Evolutionary conservation across 2,329 filamentous ascomycete genomes (phyloP).

Genomic region (Penicillium sp.): DNA sequence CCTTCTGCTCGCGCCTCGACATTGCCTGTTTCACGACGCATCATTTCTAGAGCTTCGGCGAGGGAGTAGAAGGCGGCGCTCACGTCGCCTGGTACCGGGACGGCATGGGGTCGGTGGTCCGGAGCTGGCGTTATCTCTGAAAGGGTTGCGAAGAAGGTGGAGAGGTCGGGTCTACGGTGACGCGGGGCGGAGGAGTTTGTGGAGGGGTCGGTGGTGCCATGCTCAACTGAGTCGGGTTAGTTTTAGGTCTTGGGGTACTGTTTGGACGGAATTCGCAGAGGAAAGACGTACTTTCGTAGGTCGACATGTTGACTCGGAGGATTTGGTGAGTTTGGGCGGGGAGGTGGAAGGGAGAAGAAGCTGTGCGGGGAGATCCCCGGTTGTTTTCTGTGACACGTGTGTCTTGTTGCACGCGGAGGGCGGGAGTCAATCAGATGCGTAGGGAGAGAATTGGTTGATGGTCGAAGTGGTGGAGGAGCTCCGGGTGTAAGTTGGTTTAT

Average conservation of each 20-base stretch:
- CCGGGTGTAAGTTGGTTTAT: too few relatives aligned
- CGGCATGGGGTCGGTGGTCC: constrained; percentile 59
- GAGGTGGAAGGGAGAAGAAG: constrained; percentile 10
- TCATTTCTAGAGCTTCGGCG: constrained; percentile 64
- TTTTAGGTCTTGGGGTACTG: background rate
- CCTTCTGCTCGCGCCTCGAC: constrained; percentile 21
- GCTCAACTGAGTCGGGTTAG: constrained; percentile 41
- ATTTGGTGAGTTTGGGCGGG: constrained; percentile 9
- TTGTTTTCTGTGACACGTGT: constrained; percentile 15
- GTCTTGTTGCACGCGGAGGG: constrained; percentile 7
- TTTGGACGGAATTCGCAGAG: background rate
- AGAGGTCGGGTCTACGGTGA: constrained; percentile 64
- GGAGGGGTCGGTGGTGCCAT: constrained; percentile 43
- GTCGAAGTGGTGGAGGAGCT: too few relatives aligned
- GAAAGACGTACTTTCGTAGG: constrained; percentile 42
- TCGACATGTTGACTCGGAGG: constrained; percentile 43
- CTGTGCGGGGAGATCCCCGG: constrained; percentile 13
- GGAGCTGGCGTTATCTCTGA: constrained; percentile 59
- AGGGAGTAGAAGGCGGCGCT: constrained; percentile 63
- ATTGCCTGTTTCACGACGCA: constrained; percentile 51
- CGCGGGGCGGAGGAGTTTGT: constrained; percentile 30
- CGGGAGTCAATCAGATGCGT: background rate
- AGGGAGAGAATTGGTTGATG: background rate
- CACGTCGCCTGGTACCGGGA: constrained; percentile 65
- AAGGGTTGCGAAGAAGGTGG: constrained; percentile 67